phyloP scores from a whole-genome alignment of 2,329 filamentous ascomycete genomes.

The Chrysosphaeria jannelii region DNA sequence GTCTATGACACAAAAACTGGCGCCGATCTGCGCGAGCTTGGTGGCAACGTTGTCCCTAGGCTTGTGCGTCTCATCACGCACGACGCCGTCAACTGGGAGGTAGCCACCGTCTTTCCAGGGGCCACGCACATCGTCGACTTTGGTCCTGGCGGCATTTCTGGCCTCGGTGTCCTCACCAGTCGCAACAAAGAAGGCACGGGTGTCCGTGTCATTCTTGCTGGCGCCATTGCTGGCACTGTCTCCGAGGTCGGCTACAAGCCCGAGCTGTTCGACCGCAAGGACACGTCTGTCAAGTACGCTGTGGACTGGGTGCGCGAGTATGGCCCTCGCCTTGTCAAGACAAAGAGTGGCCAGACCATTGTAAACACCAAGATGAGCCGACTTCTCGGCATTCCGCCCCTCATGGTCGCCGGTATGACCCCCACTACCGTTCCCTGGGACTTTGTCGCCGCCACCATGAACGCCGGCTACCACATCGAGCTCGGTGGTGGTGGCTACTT shows the following conservation, averaged over 20 bases:
- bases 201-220: constrained; percentile 83
- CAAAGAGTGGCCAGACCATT: constrained; percentile 62
- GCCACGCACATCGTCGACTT: constrained; percentile 94
- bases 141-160: constrained; percentile 85
- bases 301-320: constrained; percentile 96
- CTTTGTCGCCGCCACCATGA: constrained; percentile 78
- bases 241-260: constrained; percentile 90
- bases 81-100: constrained; percentile 87
- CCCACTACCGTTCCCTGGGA: constrained; percentile 72
- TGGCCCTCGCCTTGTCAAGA: constrained; percentile 74
- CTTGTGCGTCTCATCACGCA: constrained; percentile 82
- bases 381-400: constrained; percentile 52
- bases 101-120: constrained; percentile 64
- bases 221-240: constrained; percentile 72
- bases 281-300: constrained; percentile 81
- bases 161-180: constrained; percentile 83
- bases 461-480: constrained; percentile 82
- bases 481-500: constrained; percentile 76
- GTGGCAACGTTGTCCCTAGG: constrained; percentile 56
- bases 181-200: constrained; percentile 97
- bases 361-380: constrained; percentile 94
- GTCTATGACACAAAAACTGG: constrained; percentile 81
- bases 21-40: constrained; percentile 43
- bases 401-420: constrained; percentile 88
- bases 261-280: constrained; percentile 83